Conservation (phyloP, 805 yeast species). For the Cyberlindnera suaveolens region DNA sequence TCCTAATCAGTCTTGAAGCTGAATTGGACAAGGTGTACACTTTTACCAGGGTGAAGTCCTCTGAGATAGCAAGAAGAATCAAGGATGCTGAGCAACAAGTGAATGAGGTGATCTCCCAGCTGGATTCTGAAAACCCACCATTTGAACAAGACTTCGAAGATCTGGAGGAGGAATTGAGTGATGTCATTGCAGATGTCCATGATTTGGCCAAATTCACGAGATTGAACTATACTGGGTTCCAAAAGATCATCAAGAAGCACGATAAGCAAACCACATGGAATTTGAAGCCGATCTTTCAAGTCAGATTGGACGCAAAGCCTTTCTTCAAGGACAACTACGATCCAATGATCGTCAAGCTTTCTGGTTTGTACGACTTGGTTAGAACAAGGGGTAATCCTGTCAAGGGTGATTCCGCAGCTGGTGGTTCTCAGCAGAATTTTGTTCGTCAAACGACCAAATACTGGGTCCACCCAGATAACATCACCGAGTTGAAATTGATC, state of each 20-base stretch:
- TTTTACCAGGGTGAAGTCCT: conserved; percentile 81
- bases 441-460: conserved; percentile 98
- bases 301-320: conserved; percentile 86
- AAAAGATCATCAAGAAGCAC: conserved; percentile 92
- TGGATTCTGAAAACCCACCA: conserved; percentile 43
- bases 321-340: conserved; percentile 95
- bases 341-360: conserved; percentile 77
- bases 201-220: conserved; percentile 92
- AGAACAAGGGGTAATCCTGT: conserved; percentile 96
- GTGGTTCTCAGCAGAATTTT: conserved; percentile 95
- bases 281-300: conserved; percentile 89
- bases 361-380: conserved; percentile 84
- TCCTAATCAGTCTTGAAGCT: conserved; percentile 62
- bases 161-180: conserved; percentile 70
- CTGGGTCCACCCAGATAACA: conserved; percentile 99
- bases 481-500: conserved; percentile 89
- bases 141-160: conserved; percentile 65
- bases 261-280: conserved; percentile 81
- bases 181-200: conserved; percentile 94
- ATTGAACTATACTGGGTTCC: conserved; percentile 94
- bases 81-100: conserved; percentile 76
- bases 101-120: conserved; percentile 52
- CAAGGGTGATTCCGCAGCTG: conserved; percentile 94
- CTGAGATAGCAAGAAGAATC: conserved; percentile 80
- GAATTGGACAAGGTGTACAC: conserved; percentile 92